Conservation (phyloP, 805 yeast genomes). For the Debaryomyces hansenii region DNA sequence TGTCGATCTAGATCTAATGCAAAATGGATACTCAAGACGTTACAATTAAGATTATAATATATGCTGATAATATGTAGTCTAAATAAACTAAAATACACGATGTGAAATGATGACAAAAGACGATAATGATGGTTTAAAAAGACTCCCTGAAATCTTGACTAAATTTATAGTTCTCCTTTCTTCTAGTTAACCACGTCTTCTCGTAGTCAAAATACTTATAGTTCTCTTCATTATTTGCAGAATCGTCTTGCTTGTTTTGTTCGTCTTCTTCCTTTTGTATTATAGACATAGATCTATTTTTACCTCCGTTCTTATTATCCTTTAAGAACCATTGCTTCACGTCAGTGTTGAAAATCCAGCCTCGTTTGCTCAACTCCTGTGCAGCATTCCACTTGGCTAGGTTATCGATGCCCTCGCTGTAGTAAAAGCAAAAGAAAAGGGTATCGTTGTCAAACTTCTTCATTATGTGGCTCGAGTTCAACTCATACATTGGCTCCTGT, state of each 20-base stretch:
- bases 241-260: slow-evolving; percentile 13
- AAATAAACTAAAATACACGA: neutral
- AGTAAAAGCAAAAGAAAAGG: slow-evolving; percentile 88
- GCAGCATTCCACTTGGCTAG: slow-evolving; percentile 59
- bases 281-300: slow-evolving; percentile 24
- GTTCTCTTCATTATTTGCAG: slow-evolving; percentile 26
- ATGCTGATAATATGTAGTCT: neutral
- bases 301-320: slow-evolving; percentile 51
- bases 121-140: slow-evolving; percentile 11
- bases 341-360: slow-evolving; percentile 78
- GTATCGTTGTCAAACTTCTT: slow-evolving; percentile 82
- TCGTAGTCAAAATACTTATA: slow-evolving; percentile 89
- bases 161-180: slow-evolving; percentile 41
- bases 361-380: slow-evolving; percentile 70
- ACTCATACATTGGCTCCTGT: slow-evolving; percentile 72
- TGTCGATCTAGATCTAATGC: neutral
- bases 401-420: slow-evolving; percentile 46
- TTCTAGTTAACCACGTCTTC: slow-evolving; percentile 50
- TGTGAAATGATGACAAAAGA: neutral
- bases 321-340: slow-evolving; percentile 80
- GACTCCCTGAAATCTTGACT: slow-evolving; percentile 29
- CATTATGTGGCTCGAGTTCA: slow-evolving; percentile 60
- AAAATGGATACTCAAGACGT: neutral
- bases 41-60: neutral
- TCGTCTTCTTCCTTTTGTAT: slow-evolving; percentile 13